Conservation (phyloP, 192 early-diverging fungal species). For the Dimargaris xerosporica region DNA sequence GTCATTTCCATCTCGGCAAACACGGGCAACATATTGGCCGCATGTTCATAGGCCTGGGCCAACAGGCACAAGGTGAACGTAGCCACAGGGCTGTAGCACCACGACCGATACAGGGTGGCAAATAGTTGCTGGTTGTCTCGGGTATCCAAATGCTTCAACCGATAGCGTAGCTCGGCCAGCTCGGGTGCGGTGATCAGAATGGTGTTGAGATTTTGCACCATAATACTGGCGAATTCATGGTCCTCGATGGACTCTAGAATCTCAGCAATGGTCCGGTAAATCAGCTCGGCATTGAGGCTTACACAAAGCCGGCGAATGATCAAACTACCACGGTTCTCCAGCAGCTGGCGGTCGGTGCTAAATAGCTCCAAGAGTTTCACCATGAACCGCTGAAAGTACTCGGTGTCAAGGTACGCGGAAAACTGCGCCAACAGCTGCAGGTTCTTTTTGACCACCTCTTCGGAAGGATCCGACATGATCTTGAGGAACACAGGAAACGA, state of each 20-base stretch:
- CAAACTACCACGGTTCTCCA: constrained; percentile 80
- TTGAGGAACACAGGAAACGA: constrained; percentile 80
- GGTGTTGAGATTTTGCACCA: constrained; percentile 96
- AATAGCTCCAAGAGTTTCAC: constrained; percentile 80
- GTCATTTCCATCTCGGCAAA: constrained; percentile 93
- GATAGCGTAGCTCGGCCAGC: constrained; percentile 58
- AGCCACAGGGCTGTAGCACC: constrained; percentile 95
- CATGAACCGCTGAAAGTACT: constrained; percentile 76
- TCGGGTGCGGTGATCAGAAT: constrained; percentile 94
- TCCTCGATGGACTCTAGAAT: constrained; percentile 63
- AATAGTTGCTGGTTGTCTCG: constrained; percentile 74
- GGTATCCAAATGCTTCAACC: constrained; percentile 64
- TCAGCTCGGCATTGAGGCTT: constrained; percentile 77
- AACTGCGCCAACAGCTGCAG: constrained; percentile 92
- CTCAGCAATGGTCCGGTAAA: constrained; percentile 75
- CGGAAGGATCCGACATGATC: constrained; percentile 80
- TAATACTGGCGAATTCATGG: constrained; percentile 86
- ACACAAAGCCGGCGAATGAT: constrained; percentile 90
- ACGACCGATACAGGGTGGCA: constrained; percentile 70
- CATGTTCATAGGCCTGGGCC: constrained; percentile 94
- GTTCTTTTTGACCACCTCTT: constrained; percentile 87
- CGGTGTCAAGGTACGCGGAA: constrained; percentile 23
- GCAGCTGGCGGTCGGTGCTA: constrained; percentile 66
- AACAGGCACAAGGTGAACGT: constrained; percentile 87
- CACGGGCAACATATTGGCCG: constrained; percentile 55